Conservation (phyloP, 2,329 filamentous ascomycete genomes). For the Talaromyces albobiverticillius region DNA sequence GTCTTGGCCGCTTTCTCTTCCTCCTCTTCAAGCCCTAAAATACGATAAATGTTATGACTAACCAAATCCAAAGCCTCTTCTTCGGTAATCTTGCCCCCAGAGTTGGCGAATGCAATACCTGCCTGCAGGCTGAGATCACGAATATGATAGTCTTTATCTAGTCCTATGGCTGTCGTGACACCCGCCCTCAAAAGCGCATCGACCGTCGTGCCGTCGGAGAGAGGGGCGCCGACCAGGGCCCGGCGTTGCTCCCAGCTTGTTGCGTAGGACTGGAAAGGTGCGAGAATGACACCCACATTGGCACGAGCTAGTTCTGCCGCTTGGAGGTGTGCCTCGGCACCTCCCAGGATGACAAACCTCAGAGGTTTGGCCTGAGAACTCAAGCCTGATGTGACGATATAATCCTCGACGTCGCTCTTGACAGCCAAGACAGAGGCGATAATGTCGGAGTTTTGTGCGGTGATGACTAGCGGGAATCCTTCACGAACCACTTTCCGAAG, state of each 20-base stretch:
- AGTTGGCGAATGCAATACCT: neutral
- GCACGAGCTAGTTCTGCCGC: neutral
- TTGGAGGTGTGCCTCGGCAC: neutral
- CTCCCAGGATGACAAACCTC: slow-evolving; percentile 13
- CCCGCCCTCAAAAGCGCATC: neutral
- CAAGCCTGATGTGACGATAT: too few relatives aligned
- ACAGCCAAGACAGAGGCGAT: too few relatives aligned
- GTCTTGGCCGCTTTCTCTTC: too few relatives aligned
- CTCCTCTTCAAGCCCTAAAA: neutral
- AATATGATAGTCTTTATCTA: too few relatives aligned
- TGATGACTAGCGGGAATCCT: too few relatives aligned
- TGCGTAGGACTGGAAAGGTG: neutral
- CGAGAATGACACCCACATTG: neutral
- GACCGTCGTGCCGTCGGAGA: neutral
- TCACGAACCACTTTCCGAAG: too few relatives aligned
- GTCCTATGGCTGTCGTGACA: neutral
- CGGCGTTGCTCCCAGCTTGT: neutral
- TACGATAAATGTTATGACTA: neutral
- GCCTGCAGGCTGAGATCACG: neutral
- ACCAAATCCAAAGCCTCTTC: neutral
- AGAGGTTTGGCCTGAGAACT: too few relatives aligned
- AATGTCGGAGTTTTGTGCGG: too few relatives aligned
- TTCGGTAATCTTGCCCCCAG: neutral
- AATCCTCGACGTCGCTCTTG: too few relatives aligned
- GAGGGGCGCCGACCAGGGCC: neutral